Conservation (phyloP, 352 stramenopile genomes). For the Aphanomyces stellatus region DNA sequence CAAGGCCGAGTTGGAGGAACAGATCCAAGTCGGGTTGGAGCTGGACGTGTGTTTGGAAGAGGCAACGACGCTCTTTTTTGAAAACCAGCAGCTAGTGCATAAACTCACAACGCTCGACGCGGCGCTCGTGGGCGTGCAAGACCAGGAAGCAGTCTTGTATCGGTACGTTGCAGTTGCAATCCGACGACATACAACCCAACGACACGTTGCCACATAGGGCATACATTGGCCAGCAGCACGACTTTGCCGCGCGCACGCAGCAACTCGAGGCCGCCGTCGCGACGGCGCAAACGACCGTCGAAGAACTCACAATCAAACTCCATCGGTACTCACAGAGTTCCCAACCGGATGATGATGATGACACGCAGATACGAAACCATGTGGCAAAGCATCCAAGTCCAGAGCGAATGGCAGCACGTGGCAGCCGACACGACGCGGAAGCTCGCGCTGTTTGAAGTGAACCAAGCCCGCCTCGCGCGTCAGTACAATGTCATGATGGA, state of each 20-base stretch:
- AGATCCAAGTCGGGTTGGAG: constrained; percentile 53
- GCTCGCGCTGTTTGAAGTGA: constrained; percentile 71
- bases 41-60: constrained; percentile 65
- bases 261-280: neutral
- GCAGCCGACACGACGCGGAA: constrained; percentile 60
- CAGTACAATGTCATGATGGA: constrained; percentile 43
- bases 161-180: too few species aligned
- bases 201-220: neutral
- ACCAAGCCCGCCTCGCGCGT: constrained; percentile 63
- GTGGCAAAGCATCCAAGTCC: constrained; percentile 35
- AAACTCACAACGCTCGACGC: constrained; percentile 42
- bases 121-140: constrained; percentile 46
- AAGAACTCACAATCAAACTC: constrained; percentile 13
- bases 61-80: constrained; percentile 32
- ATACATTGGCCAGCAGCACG: constrained; percentile 12
- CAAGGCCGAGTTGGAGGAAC: constrained; percentile 43
- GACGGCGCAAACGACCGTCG: neutral
- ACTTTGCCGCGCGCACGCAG: neutral
- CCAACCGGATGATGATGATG: too few species aligned
- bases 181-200: too few species aligned
- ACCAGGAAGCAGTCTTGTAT: constrained; percentile 67
- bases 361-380: constrained; percentile 35
- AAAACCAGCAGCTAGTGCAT: constrained; percentile 39
- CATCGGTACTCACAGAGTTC: neutral
- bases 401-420: constrained; percentile 19